Conservation (phyloP, 768 basidiomycete species). For the Pulveroboletus sp. region DNA sequence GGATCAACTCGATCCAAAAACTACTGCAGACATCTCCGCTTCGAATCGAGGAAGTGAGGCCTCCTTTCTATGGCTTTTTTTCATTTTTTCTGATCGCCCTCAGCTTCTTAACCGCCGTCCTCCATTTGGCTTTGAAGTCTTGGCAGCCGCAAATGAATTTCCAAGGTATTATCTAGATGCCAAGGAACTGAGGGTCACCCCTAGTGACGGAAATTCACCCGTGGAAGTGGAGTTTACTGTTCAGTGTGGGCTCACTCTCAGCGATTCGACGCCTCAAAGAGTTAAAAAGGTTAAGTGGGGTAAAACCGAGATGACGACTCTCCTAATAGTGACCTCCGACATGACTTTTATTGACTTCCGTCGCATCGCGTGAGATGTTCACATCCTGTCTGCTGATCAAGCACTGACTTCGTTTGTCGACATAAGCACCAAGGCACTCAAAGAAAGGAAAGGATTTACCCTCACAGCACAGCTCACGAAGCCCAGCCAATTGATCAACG, state of each 20-base stretch:
- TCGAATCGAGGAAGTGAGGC: slow-evolving; percentile 57
- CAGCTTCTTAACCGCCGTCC: slow-evolving; percentile 71
- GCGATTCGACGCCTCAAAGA: slow-evolving; percentile 32
- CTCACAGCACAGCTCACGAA: slow-evolving; percentile 59
- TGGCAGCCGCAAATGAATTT: slow-evolving; percentile 55
- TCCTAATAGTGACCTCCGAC: slow-evolving; percentile 77
- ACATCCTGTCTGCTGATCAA: neutral
- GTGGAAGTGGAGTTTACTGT: slow-evolving; percentile 55
- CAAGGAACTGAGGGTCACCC: slow-evolving; percentile 39
- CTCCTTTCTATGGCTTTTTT: neutral
- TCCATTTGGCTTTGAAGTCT: slow-evolving; percentile 69
- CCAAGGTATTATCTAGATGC: slow-evolving; percentile 60
- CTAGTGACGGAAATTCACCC: slow-evolving; percentile 44
- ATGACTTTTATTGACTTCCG: slow-evolving; percentile 73
- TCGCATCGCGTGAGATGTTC: slow-evolving; percentile 57
- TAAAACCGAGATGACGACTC: slow-evolving; percentile 56
- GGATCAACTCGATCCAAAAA: slow-evolving; percentile 56
- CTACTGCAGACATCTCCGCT: slow-evolving; percentile 53
- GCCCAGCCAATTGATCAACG: slow-evolving; percentile 66
- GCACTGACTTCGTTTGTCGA: slow-evolving; percentile 4
- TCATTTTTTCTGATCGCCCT: slow-evolving; percentile 3
- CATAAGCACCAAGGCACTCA: slow-evolving; percentile 63
- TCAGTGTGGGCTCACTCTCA: slow-evolving; percentile 47
- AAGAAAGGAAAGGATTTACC: slow-evolving; percentile 53
- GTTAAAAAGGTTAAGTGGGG: slow-evolving; percentile 43